phyloP scores from a whole-genome alignment of 2,329 filamentous ascomycete species.

The Alternaria arborescens region DNA sequence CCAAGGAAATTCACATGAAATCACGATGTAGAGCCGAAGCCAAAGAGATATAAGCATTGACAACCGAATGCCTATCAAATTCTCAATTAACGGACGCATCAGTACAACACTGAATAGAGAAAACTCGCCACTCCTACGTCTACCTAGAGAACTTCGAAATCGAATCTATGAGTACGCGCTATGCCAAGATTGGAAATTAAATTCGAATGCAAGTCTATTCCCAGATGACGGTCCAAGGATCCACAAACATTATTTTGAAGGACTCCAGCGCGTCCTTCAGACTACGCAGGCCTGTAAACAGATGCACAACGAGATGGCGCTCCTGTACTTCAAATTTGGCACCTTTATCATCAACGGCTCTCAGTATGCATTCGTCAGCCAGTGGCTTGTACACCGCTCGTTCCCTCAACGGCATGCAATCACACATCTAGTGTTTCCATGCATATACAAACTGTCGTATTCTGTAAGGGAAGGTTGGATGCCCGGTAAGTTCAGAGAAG shows the following conservation, averaged over 20 bases:
- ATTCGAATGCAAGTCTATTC: not conserved
- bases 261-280: not conserved
- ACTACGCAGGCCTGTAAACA: not conserved
- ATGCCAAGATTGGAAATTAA: not conserved
- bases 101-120: constrained; percentile 3
- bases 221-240: not conserved
- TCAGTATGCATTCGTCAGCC: not conserved
- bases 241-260: not conserved
- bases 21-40: not conserved
- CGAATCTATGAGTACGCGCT: constrained; percentile 19
- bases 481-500: not conserved
- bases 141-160: constrained; percentile 20
- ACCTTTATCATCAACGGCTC: not conserved
- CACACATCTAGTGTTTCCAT: not conserved
- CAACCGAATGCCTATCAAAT: not conserved
- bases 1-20: not conserved
- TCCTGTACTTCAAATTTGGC: not conserved
- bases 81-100: not conserved
- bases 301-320: not conserved
- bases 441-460: not conserved
- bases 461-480: not conserved
- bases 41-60: not conserved
- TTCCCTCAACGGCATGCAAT: not conserved
- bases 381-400: not conserved
- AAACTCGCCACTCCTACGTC: constrained; percentile 21